Percentiles rank a stretch among this genome's conserved stretches.
Evolutionary conservation across 1,284 basidiomycete genomes (phyloP).

Genomic region (Schizophyllum commune): DNA sequence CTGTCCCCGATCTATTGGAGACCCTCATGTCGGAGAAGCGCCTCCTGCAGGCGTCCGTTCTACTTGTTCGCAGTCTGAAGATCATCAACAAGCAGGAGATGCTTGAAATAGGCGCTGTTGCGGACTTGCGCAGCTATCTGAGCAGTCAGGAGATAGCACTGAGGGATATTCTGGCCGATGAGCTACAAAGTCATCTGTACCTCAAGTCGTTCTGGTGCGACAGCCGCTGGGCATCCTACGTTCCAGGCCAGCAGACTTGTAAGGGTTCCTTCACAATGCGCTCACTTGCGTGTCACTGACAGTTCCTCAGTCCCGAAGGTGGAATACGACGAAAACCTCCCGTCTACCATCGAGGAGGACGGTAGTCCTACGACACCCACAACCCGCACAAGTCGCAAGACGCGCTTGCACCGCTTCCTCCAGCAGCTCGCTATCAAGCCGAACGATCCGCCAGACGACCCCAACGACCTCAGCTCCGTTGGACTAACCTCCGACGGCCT

Average conservation of each 20-base stretch:
- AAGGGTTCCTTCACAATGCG: slow-evolving; percentile 23
- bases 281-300: background rate
- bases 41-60: slow-evolving; percentile 81
- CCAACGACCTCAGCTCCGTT: slow-evolving; percentile 45
- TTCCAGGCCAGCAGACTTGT: slow-evolving; percentile 75
- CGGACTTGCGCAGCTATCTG: slow-evolving; percentile 86
- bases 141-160: slow-evolving; percentile 81
- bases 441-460: slow-evolving; percentile 73
- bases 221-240: slow-evolving; percentile 82
- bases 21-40: slow-evolving; percentile 94
- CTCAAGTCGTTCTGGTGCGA: slow-evolving; percentile 97
- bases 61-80: slow-evolving; percentile 86
- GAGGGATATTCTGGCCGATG: slow-evolving; percentile 90
- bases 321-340: slow-evolving; percentile 44
- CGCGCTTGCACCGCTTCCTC: slow-evolving; percentile 59
- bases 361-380: slow-evolving; percentile 17
- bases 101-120: slow-evolving; percentile 88
- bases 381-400: slow-evolving; percentile 19
- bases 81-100: slow-evolving; percentile 90
- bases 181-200: slow-evolving; percentile 96
- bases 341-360: slow-evolving; percentile 22
- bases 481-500: slow-evolving; percentile 8
- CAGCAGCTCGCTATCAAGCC: slow-evolving; percentile 66
- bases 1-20: slow-evolving; percentile 89
- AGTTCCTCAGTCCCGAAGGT: slow-evolving; percentile 41